Conservation (phyloP, 1,284 basidiomycete genomes). For the Tilletia horrida region DNA sequence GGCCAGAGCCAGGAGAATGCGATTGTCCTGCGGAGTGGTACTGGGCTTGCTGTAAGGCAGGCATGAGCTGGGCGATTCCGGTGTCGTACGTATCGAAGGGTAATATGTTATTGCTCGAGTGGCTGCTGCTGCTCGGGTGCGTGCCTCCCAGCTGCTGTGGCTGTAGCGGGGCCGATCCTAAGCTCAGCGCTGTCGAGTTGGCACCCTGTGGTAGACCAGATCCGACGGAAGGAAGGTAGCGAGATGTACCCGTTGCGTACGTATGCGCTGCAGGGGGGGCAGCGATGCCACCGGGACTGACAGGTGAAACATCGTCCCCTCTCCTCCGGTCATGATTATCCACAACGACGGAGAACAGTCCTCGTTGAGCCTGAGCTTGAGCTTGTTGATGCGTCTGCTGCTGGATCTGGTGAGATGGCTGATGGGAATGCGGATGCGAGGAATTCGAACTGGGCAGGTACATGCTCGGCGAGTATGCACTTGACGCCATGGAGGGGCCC, state of each 20-base stretch:
- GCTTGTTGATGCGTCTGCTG: constrained; percentile 16
- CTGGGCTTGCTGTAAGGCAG: constrained; percentile 20
- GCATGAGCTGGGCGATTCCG: constrained; percentile 38
- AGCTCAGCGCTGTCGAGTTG: too few species aligned
- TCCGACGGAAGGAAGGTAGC: background rate
- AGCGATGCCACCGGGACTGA: constrained; percentile 21
- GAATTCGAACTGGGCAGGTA: background rate
- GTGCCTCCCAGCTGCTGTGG: background rate
- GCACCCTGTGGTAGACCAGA: too few species aligned
- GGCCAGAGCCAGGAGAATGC: background rate
- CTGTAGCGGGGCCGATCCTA: background rate
- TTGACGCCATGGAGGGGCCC: background rate
- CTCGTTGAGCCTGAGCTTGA: constrained; percentile 4
- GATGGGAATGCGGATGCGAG: constrained; percentile 23
- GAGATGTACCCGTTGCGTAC: constrained; percentile 13
- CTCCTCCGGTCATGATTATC: constrained; percentile 23
- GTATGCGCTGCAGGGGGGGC: constrained; percentile 32
- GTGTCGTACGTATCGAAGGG: constrained; percentile 43
- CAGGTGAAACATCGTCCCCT: constrained; percentile 7
- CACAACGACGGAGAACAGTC: constrained; percentile 23
- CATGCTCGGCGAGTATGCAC: background rate
- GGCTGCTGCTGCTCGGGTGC: background rate
- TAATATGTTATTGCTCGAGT: constrained; percentile 21
- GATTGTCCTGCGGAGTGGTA: constrained; percentile 14
- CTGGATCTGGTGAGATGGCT: constrained; percentile 16